Evolutionary conservation across 805 yeast genomes (phyloP).

Genomic region (Barnettozyma sp.): DNA sequence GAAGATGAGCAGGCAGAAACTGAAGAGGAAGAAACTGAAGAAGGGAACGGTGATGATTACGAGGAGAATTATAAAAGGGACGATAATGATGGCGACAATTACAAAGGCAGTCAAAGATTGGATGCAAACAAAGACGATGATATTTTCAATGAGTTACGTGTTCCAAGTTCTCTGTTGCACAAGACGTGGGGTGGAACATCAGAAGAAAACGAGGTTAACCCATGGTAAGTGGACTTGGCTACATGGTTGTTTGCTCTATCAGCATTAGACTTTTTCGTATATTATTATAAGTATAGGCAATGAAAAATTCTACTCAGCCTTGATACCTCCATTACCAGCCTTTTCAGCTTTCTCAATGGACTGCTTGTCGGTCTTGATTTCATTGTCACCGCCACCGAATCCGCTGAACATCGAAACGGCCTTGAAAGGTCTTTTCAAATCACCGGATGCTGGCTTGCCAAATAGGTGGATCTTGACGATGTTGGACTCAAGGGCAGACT

Average conservation of each 20-base stretch:
- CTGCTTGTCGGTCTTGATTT: constrained; percentile 77
- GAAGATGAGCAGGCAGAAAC: constrained; percentile 13
- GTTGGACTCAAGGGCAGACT: constrained; percentile 84
- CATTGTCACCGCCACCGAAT: constrained; percentile 35
- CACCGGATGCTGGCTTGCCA: constrained; percentile 78
- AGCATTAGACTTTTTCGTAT: too few relatives aligned
- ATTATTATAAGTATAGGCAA: too few relatives aligned
- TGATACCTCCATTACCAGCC: constrained; percentile 82
- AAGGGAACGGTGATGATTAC: constrained; percentile 11
- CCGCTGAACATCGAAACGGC: constrained; percentile 73
- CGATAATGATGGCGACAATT: constrained; percentile 7
- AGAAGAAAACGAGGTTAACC: constrained; percentile 46
- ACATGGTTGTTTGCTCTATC: too few relatives aligned
- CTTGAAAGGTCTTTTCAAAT: constrained; percentile 94
- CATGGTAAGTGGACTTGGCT: constrained; percentile 41
- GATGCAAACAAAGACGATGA: constrained; percentile 36
- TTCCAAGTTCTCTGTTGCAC: constrained; percentile 45
- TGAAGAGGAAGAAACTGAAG: constrained; percentile 14
- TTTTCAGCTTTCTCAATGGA: constrained; percentile 78
- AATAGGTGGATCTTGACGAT: constrained; percentile 86
- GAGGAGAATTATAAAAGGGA: constrained; percentile 13
- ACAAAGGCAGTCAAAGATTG: constrained; percentile 2
- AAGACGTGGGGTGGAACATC: constrained; percentile 51
- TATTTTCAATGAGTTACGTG: constrained; percentile 39
- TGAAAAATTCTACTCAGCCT: constrained; percentile 31